Evolutionary conservation across 2,329 filamentous ascomycete species (phyloP), one percentile per base, ranked within the genome.

Genomic region (Pestalotiopsis sp.): DNA sequence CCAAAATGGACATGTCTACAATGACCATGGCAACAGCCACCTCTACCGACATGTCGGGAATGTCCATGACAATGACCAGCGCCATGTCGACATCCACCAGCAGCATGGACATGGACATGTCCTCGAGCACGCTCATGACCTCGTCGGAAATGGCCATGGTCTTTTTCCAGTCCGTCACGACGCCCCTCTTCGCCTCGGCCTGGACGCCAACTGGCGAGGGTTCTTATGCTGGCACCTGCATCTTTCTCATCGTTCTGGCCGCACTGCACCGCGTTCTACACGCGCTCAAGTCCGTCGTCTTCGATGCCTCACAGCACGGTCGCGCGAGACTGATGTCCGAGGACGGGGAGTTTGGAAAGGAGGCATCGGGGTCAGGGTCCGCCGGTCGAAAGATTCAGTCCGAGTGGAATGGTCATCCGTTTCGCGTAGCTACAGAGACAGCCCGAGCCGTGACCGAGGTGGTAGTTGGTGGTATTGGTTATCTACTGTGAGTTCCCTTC

Each of bases 141-240:
- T 70, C 72, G 14, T 71, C 73, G 11, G 71, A 74, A 14, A 77
- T 77, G 75, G 71, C 73, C 41, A 77, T 77, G 75, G 72, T 74
- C 4, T 76, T 77, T 67, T 91, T 91, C 80, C 87, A 87, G 73
- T 88, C 86, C 71, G 82, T 83, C 68, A 88, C 88, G 61, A 93
- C 91, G 1, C 84, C 91, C 3, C 85, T 94, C 60, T 93, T 86
- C 82, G 91, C 93, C 12, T 78, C 81, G 17, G 79, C 84, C 67
- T 98, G 95, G 94, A 92, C 92, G 1, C 95, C 95, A 3, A 81
- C 78, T 31, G 90, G 83, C 41, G 83, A 86, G 3, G 93, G 91
- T 73, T 82, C 87, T 69, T 98, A 98, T 80, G 94, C 93, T 1
- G 95, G 90, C 68, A 97, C 94, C 36, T 97, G 95, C 84, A 92